Conservation (phyloP, 257 asterid species). For the Ilex aquifolium region DNA sequence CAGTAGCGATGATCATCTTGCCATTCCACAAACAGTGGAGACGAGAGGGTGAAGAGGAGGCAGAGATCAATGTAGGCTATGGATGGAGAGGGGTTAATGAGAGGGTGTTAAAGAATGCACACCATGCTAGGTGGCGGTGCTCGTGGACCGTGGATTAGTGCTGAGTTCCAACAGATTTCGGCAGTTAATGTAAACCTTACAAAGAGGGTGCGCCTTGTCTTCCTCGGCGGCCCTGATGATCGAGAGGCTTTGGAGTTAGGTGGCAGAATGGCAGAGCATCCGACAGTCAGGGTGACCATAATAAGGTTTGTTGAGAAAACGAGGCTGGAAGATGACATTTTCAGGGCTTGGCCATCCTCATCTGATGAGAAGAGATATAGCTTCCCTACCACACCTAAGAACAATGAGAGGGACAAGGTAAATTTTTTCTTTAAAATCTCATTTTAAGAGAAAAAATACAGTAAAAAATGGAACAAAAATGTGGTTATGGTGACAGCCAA, state of each 20-base stretch:
- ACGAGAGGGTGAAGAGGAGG: constrained; percentile 19
- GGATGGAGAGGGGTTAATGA: constrained; percentile 34
- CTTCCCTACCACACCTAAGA: constrained; percentile 1
- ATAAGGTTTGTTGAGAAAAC: constrained; percentile 22
- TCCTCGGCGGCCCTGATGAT: constrained; percentile 53
- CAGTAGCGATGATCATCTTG: constrained; percentile 24
- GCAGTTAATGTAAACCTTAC: background rate
- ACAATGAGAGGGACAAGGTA: constrained; percentile 19
- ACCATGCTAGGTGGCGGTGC: constrained; percentile 32
- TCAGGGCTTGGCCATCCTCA: background rate
- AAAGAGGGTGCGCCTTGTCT: constrained; percentile 35
- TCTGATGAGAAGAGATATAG: constrained; percentile 5
- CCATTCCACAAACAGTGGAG: constrained; percentile 41
- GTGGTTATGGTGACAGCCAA: too few relatives aligned
- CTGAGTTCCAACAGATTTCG: constrained; percentile 5
- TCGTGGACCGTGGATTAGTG: constrained; percentile 37
- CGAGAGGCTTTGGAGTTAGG: constrained; percentile 43
- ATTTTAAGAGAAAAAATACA: too few relatives aligned
- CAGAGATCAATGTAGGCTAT: constrained; percentile 16
- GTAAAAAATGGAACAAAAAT: too few relatives aligned
- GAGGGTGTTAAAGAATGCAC: constrained; percentile 31
- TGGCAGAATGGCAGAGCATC: constrained; percentile 49
- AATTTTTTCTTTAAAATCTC: background rate
- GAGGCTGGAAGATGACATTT: background rate
- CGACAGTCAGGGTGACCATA: constrained; percentile 31